Evolutionary conservation across 768 basidiomycete species (phyloP).

Genomic region (Chalciporus piperatus): DNA sequence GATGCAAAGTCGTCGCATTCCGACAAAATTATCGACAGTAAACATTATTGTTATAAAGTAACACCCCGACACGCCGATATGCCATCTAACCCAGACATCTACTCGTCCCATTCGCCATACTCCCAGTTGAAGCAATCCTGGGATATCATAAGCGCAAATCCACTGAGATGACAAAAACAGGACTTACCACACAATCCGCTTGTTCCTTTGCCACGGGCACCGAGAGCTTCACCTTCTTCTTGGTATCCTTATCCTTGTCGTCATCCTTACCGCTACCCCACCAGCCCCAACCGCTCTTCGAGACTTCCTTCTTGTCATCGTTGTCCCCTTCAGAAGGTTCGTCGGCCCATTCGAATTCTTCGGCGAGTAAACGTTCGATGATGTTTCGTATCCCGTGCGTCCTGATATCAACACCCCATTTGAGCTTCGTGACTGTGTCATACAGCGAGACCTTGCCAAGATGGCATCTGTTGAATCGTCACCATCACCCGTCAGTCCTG

Average conservation of each 20-base stretch:
- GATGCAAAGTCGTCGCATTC: neutral
- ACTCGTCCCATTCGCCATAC: conserved; percentile 42
- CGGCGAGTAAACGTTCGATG: conserved; percentile 62
- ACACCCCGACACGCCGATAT: neutral
- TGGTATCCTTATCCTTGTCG: conserved; percentile 21
- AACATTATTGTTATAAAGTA: neutral
- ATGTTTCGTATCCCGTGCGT: conserved; percentile 71
- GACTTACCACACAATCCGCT: conserved; percentile 62
- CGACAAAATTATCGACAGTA: neutral
- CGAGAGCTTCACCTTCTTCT: conserved; percentile 24
- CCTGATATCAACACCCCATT: conserved; percentile 75
- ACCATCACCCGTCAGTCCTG: neutral
- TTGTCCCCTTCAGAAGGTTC: conserved; percentile 14
- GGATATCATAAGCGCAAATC: conserved; percentile 1
- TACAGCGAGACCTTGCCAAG: conserved; percentile 78
- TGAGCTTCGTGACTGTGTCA: conserved; percentile 78
- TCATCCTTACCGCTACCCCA: conserved; percentile 30
- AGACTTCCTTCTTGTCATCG: neutral
- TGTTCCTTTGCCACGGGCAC: conserved; percentile 53
- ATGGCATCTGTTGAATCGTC: conserved; percentile 60
- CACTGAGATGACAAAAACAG: neutral
- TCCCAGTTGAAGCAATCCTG: conserved; percentile 79
- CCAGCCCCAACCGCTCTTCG: conserved; percentile 23
- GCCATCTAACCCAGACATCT: neutral
- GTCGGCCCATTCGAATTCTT: conserved; percentile 51